Conservation (phyloP, 2,329 filamentous ascomycete species). For the Nannizzia gypsea region DNA sequence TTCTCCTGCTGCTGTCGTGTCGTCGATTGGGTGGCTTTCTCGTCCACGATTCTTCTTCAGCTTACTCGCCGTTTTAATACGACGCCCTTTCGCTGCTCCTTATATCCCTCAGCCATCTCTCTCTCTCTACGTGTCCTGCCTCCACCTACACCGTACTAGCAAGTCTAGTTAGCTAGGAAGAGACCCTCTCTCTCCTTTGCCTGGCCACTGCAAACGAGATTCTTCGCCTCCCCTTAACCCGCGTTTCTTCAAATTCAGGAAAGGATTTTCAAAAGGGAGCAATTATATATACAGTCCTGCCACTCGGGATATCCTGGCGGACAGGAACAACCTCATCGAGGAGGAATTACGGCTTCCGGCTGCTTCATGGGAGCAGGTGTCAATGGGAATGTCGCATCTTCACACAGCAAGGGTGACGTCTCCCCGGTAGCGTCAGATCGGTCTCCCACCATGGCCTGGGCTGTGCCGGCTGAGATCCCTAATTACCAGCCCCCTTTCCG, state of each 20-base stretch:
- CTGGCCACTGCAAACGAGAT: background rate
- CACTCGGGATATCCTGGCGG: background rate
- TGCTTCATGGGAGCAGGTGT: constrained; percentile 33
- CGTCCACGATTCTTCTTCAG: background rate
- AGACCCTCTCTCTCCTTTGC: background rate
- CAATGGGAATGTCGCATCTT: constrained; percentile 33
- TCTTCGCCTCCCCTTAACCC: background rate
- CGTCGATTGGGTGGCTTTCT: background rate
- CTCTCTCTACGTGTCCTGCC: background rate
- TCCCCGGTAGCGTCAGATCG: constrained; percentile 33
- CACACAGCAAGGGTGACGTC: constrained; percentile 30
- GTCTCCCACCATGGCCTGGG: constrained; percentile 32
- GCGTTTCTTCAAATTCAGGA: background rate
- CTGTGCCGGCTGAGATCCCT: constrained; percentile 25
- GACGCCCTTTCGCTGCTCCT: background rate
- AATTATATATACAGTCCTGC: background rate
- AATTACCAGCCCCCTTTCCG: constrained; percentile 28
- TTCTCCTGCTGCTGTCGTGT: background rate
- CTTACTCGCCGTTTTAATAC: background rate
- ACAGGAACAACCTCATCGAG: background rate
- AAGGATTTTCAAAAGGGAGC: background rate
- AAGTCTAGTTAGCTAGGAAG: background rate
- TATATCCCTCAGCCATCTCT: background rate
- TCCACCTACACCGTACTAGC: background rate
- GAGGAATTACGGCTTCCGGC: constrained; percentile 6